Evolutionary conservation across 768 basidiomycete genomes (phyloP).

Genomic region (Lentinus tigrinus): DNA sequence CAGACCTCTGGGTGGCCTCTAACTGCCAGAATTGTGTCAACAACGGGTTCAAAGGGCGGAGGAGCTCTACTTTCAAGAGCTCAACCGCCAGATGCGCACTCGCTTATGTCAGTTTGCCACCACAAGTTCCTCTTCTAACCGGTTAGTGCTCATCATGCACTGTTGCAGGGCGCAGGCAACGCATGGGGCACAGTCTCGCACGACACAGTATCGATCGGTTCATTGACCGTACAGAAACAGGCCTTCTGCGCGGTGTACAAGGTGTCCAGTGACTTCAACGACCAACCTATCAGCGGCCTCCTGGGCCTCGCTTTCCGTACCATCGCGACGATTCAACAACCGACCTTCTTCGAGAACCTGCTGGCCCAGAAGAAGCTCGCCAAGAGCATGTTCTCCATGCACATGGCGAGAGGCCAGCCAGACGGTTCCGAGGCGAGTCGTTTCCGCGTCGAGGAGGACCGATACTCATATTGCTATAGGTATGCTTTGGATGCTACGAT

Average conservation of each 20-base stretch:
- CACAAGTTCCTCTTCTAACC: neutral
- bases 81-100: conserved; percentile 35
- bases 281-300: conserved; percentile 54
- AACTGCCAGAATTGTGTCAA: conserved; percentile 39
- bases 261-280: conserved; percentile 49
- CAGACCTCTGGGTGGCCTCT: conserved; percentile 60
- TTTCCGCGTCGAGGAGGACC: neutral
- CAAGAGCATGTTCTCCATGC: conserved; percentile 56
- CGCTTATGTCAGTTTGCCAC: conserved; percentile 42
- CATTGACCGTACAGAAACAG: conserved; percentile 45
- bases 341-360: conserved; percentile 67
- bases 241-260: conserved; percentile 53
- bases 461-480: conserved; percentile 13
- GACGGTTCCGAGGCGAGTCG: conserved; percentile 48
- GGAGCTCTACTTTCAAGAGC: conserved; percentile 41
- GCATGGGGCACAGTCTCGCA: conserved; percentile 48
- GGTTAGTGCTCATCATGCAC: neutral
- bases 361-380: conserved; percentile 40
- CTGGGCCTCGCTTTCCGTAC: conserved; percentile 62
- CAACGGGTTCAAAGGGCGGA: conserved; percentile 36
- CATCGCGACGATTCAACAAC: conserved; percentile 44
- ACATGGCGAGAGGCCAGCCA: conserved; percentile 42
- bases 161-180: conserved; percentile 48
- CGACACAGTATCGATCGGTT: conserved; percentile 52
- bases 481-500: conserved; percentile 47